Evolutionary conservation across 768 basidiomycete genomes (phyloP), one percentile per base, ranked within the genome.

Genomic region (Boletus subcaerulescens): DNA sequence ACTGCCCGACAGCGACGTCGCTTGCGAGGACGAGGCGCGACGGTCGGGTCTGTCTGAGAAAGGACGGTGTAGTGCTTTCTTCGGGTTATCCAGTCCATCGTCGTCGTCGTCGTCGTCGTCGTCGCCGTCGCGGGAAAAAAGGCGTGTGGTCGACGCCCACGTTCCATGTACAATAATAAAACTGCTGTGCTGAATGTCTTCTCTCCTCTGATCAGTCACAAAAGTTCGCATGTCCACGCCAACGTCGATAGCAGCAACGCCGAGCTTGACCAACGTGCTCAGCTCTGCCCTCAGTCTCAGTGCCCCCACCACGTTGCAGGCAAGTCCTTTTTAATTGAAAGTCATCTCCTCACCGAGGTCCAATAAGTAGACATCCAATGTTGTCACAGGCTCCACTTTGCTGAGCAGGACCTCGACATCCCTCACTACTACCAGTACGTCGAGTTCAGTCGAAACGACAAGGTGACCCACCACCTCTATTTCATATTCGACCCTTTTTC

Each of bases 1-100:
- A 29, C 26, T 9, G 26, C 5, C 9, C 62, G 58, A 52, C 57
- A 60, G 17, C 52, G 49, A 0, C 59, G 59, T 11, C 68, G 57
- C 39, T 55, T 57, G 15, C 10, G 9, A 14, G 26, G 26, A 29
- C 26, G 26, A 29, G 26, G 26, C 33, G 43, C 13, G 35, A 36
- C 4, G 31, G 50, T 26, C 45, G 49, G 9, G 1, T 29, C 26
- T 29, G 26, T 29, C 26, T 29, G 26, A 29, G 26, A 29, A 12
- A 70, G 39, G 2, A 36, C 12, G 18, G 42, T 2, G 45, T 69
- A 64, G 17, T 64, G 3, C 3, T 39, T 38, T 39, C 35, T 38
- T 22, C 38, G 46, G 3, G 45, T 15, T 2, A 39, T 29, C 48
- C 48, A 49, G 2, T 39, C 17, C 48, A 41, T 40, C 15, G 29